Evolutionary conservation across 1,284 basidiomycete species (phyloP).

Genomic region (Sanghuangporus sanghuang): DNA sequence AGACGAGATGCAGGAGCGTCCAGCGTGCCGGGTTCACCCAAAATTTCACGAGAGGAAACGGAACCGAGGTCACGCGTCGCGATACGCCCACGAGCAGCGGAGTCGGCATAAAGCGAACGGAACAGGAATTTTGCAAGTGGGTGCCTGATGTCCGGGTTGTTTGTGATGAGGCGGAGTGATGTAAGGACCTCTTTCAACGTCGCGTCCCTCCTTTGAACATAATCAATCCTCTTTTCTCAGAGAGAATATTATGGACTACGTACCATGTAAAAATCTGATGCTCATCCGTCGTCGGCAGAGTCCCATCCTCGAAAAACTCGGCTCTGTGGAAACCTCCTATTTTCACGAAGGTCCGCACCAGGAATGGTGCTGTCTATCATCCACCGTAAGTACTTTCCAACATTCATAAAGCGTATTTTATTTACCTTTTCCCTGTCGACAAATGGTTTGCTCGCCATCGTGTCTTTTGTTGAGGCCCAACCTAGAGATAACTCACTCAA

Average conservation of each 20-base stretch:
- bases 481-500: background rate
- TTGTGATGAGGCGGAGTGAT: conserved; percentile 61
- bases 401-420: background rate
- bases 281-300: conserved; percentile 68
- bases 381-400: background rate
- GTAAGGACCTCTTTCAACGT: conserved; percentile 72
- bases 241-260: conserved; percentile 16
- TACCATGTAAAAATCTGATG: conserved; percentile 76
- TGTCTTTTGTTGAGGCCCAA: background rate
- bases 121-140: conserved; percentile 75
- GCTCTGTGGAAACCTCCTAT: conserved; percentile 69
- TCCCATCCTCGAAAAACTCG: conserved; percentile 66
- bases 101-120: conserved; percentile 70
- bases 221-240: conserved; percentile 7
- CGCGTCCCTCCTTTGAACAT: conserved; percentile 60
- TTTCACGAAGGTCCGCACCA: conserved; percentile 77
- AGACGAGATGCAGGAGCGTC: conserved; percentile 51
- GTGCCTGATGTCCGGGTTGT: conserved; percentile 64
- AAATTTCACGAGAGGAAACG: conserved; percentile 74
- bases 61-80: conserved; percentile 71
- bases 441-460: conserved; percentile 21
- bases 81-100: conserved; percentile 60
- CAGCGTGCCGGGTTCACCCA: conserved; percentile 66
- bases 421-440: conserved; percentile 36
- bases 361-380: conserved; percentile 65